Conservation (phyloP, 305 asterid genomes). For the Ilex paraguariensis region DNA sequence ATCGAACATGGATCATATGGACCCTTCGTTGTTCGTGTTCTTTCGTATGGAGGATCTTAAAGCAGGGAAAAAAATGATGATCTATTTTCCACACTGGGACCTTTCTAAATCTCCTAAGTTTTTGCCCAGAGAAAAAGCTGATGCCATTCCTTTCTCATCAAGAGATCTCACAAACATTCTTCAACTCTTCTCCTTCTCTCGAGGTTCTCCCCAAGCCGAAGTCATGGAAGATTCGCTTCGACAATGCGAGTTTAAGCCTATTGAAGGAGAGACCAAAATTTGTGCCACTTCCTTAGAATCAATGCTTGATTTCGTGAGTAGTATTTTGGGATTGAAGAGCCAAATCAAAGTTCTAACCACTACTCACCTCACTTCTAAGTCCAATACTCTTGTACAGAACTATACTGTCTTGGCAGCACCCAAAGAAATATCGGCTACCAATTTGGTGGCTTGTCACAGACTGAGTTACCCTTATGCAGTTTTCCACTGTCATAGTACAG, state of each 20-base stretch:
- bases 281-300: conserved; percentile 65
- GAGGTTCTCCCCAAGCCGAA: neutral
- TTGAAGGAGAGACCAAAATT: conserved; percentile 59
- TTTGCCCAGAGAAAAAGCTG: conserved; percentile 28
- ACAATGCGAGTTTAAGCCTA: conserved; percentile 48
- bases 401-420: conserved; percentile 34
- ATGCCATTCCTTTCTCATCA: neutral
- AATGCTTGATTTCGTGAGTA: conserved; percentile 46
- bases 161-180: neutral
- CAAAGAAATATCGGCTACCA: conserved; percentile 31
- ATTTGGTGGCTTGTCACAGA: conserved; percentile 60
- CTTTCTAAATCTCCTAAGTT: conserved; percentile 27
- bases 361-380: conserved; percentile 20
- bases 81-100: conserved; percentile 49
- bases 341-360: conserved; percentile 38
- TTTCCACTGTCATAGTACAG: conserved; percentile 63
- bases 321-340: conserved; percentile 26
- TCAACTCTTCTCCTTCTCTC: neutral
- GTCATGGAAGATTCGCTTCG: conserved; percentile 58
- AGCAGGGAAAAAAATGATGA: conserved; percentile 40
- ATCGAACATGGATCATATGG: conserved; percentile 40
- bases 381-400: conserved; percentile 31
- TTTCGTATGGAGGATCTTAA: conserved; percentile 49
- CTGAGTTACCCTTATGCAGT: conserved; percentile 71
- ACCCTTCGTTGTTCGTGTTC: conserved; percentile 52